Percentiles rank a stretch among this genome's conserved stretches.
These are phyloP conservation scores for Mucor plumbeus DNA, from an alignment of 371 early-diverging fungal species.

Conservation along the genomic window DNA sequence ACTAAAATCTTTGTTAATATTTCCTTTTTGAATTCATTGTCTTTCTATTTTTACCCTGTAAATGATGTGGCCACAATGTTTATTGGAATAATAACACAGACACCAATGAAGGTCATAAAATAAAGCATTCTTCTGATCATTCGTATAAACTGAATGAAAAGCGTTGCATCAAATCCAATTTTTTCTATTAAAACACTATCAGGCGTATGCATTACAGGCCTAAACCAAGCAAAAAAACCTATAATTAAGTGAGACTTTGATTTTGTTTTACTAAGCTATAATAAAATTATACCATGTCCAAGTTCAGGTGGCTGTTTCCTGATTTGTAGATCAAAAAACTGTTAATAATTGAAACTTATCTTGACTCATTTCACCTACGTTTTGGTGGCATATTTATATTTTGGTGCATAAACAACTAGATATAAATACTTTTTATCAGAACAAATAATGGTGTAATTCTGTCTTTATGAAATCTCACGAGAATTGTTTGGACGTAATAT, in stretches of 20 bases:
- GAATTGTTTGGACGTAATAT: conserved; percentile 58
- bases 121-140: conserved; percentile 64
- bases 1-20: conserved; percentile 19
- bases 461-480: conserved; percentile 33
- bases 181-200: conserved; percentile 66
- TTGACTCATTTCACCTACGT: conserved; percentile 34
- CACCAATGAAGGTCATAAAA: conserved; percentile 64
- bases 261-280: too few species aligned
- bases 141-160: conserved; percentile 77
- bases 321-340: not conserved
- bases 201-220: conserved; percentile 61
- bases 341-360: too few species aligned
- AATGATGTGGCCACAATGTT: conserved; percentile 62
- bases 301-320: conserved; percentile 76
- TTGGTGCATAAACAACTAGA: conserved; percentile 53
- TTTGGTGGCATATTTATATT: conserved; percentile 50
- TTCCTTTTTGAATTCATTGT: not conserved
- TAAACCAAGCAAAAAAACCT: conserved; percentile 71
- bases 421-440: not conserved
- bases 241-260: not conserved
- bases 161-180: conserved; percentile 79
- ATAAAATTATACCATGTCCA: conserved; percentile 15
- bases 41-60: conserved; percentile 47
- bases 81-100: conserved; percentile 66
- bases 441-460: not conserved